Percentiles rank a stretch among this genome's conserved stretches.
phyloP scores from a whole-genome alignment of 2,329 filamentous ascomycete species.

The Thermothelomyces thermophilus region DNA sequence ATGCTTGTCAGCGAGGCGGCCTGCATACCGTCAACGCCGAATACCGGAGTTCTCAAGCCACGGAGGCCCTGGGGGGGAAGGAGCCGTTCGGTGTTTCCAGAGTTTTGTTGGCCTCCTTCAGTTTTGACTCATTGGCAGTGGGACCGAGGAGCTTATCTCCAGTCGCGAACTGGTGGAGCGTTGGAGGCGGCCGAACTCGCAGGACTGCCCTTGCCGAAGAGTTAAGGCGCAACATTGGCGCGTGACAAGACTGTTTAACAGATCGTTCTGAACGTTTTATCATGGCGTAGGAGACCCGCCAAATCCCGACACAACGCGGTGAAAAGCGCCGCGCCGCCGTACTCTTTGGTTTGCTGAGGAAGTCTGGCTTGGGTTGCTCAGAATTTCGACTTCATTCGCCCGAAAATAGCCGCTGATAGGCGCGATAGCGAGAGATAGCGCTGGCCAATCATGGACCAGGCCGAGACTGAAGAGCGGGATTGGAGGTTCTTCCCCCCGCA shows the following conservation, averaged over 20 bases:
- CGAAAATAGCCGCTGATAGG: conserved; percentile 26
- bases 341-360: neutral
- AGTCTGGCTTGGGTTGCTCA: conserved; percentile 11
- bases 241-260: conserved; percentile 3
- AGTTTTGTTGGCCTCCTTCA: neutral
- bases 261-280: conserved; percentile 14
- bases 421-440: conserved; percentile 14
- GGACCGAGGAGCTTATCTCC: neutral
- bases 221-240: neutral
- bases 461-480: neutral
- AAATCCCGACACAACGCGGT: conserved; percentile 20
- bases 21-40: conserved; percentile 5
- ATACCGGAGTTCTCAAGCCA: conserved; percentile 9
- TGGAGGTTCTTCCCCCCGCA: neutral
- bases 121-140: conserved; percentile 20
- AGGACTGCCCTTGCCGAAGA: neutral
- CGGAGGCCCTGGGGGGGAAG: neutral
- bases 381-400: conserved; percentile 19
- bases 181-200: conserved; percentile 1
- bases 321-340: conserved; percentile 15
- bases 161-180: conserved; percentile 13
- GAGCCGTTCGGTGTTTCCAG: neutral
- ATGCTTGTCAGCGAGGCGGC: too few relatives aligned
- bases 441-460: conserved; percentile 15
- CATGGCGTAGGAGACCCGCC: conserved; percentile 9